These are phyloP conservation scores for Aspergillus glaucus DNA, from an alignment of 2,329 filamentous ascomycete genomes.

Conservation along the genomic window DNA sequence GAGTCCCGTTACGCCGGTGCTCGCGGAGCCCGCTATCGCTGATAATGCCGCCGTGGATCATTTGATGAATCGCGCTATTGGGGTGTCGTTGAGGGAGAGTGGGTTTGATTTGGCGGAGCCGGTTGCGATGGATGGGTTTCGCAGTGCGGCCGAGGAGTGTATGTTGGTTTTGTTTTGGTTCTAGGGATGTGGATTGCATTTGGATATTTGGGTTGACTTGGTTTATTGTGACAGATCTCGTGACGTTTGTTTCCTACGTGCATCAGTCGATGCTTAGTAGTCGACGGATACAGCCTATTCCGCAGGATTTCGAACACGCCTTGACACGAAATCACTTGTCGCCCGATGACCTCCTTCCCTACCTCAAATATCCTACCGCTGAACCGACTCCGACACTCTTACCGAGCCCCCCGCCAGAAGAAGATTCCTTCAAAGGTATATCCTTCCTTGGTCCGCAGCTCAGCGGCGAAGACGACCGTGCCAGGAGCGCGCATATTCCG, in stretches of 20 bases:
- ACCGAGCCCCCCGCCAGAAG: constrained; percentile 36
- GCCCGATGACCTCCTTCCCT: constrained; percentile 28
- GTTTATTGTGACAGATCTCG: constrained; percentile 42
- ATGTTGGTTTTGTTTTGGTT: constrained; percentile 25
- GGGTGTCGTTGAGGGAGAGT: constrained; percentile 43
- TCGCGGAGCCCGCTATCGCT: constrained; percentile 38
- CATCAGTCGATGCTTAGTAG: constrained; percentile 53
- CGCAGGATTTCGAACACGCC: constrained; percentile 52
- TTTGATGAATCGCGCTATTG: constrained; percentile 51
- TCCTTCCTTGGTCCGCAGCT: constrained; percentile 49
- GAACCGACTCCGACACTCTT: constrained; percentile 24
- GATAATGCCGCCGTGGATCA: constrained; percentile 50
- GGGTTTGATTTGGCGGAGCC: constrained; percentile 53
- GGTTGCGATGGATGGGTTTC: constrained; percentile 52
- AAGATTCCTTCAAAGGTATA: constrained; percentile 27
- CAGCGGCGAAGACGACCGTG: constrained; percentile 41
- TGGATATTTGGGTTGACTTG: constrained; percentile 10
- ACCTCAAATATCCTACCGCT: constrained; percentile 24
- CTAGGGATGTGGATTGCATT: background rate
- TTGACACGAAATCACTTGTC: constrained; percentile 26
- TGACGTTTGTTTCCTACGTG: constrained; percentile 48
- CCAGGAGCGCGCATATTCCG: constrained; percentile 50
- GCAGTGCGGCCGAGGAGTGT: constrained; percentile 54
- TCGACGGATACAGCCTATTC: constrained; percentile 50
- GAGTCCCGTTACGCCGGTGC: constrained; percentile 23